A percentile compares a stretch with the other conserved stretches of the same genome.
phyloP scores from a whole-genome alignment of 1,284 basidiomycete genomes.

The Cutaneotrichosporon cavernicola region DNA sequence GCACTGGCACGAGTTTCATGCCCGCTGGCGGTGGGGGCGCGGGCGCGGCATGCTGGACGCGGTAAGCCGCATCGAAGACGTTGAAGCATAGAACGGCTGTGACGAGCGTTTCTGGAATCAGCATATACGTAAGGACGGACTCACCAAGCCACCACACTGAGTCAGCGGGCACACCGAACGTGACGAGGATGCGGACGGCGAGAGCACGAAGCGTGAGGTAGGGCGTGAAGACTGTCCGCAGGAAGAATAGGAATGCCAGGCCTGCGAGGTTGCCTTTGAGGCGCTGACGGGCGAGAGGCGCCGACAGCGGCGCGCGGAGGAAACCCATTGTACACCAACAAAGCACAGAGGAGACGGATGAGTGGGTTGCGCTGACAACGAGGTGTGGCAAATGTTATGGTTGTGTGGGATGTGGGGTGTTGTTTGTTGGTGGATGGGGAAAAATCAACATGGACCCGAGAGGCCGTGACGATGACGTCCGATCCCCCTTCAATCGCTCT shows the following conservation, averaged over 20 bases:
- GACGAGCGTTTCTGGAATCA: constrained; percentile 33
- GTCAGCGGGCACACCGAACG: constrained; percentile 2
- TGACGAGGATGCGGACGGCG: constrained; percentile 28
- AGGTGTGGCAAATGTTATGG: neutral
- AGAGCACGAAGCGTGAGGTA: constrained; percentile 33
- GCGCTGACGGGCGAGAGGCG: constrained; percentile 32
- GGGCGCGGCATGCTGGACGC: constrained; percentile 32
- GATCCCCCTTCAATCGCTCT: too few species aligned
- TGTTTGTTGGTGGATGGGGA: constrained; percentile 5
- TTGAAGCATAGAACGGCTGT: constrained; percentile 33
- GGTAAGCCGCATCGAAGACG: constrained; percentile 36
- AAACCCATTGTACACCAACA: constrained; percentile 1
- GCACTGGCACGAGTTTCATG: constrained; percentile 23
- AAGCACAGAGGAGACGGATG: neutral
- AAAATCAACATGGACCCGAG: constrained; percentile 10
- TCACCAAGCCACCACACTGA: constrained; percentile 26
- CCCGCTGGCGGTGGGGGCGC: constrained; percentile 31
- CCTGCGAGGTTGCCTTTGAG: constrained; percentile 44
- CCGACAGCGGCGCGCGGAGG: constrained; percentile 27
- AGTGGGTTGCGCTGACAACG: neutral
- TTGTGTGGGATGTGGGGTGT: neutral
- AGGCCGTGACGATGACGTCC: constrained; percentile 5
- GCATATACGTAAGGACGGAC: constrained; percentile 13
- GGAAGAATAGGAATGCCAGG: constrained; percentile 33
- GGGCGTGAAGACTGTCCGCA: constrained; percentile 36